Evolutionary conservation across 768 basidiomycete species (phyloP), one percentile per base, ranked within the genome.

Genomic region (Leucocoprinus sp.): DNA sequence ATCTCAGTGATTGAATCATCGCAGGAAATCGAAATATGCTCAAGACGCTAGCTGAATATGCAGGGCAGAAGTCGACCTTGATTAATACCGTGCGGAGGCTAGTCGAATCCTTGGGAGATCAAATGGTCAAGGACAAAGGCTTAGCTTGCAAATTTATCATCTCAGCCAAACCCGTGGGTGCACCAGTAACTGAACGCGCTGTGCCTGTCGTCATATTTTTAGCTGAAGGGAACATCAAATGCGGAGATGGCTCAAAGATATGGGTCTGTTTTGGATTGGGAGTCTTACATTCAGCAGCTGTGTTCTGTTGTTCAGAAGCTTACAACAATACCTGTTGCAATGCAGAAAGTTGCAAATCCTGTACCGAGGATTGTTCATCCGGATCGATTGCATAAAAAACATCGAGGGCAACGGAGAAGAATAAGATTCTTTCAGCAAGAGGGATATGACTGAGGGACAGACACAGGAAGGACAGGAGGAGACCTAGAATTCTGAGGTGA

Each of bases 111-210:
- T 66, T 99, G 45, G 96, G 96, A 24, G 83, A 93, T 58, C 88
- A 93, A 56, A 99, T 99, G 96, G 93, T 98, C 56, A 97, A 97
- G 64, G 96, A 98, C 68, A 99, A 98, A 60, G 96, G 96, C 47
- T 80, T 99, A 12, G 90, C 96, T 7, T 98, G 96, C 74, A 93
- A 92, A 60, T 99, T 99, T 65, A 92, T 99, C 70, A 98, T 99
- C 58, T 98, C 95, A 19, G 85, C 86, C 2, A 88, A 86, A 57
- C 96, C 96, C 2, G 68, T 75, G 12, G 93, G 93, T 1, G 88
- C 95, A 0, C 92, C 96, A 1, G 93, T 99, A 53, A 98, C 96
- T 4, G 96, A 98, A 50, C 82, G 96, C 38, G 96, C 95, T 7
- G 80, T 99, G 37, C 96, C 96, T 4, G 80, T 99, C 12, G 96